A percentile compares a stretch with the other conserved stretches of the same genome.
Conservation (phyloP, 2,329 filamentous ascomycete species). For the Elsinoe ampelina region DNA sequence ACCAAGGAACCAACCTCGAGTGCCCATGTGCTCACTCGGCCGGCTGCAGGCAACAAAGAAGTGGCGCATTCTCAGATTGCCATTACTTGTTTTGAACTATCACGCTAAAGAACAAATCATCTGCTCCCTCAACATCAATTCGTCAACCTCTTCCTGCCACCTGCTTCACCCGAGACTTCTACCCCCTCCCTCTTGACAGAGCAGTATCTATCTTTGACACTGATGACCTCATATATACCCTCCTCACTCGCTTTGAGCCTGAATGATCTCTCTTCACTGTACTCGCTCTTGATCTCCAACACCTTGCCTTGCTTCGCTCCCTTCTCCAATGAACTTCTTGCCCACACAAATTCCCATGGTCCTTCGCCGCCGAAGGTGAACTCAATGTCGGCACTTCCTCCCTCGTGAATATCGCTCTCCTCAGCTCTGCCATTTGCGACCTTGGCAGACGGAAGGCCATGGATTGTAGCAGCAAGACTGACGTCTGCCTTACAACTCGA, state of each 20-base stretch:
- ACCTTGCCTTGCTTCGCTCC: conserved; percentile 70
- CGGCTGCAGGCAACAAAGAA: no score
- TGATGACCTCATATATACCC: conserved; percentile 93
- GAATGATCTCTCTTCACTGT: conserved; percentile 73
- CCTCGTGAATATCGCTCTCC: conserved; percentile 90
- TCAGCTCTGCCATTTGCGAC: conserved; percentile 76
- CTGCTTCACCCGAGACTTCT: conserved; percentile 25
- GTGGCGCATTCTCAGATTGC: no score
- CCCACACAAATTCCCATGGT: conserved; percentile 97
- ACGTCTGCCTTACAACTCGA: conserved; percentile 78
- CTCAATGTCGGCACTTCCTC: conserved; percentile 81
- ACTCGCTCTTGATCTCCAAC: conserved; percentile 82
- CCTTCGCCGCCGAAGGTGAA: conserved; percentile 95
- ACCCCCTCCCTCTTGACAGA: conserved; percentile 68
- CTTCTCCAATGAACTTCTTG: conserved; percentile 72
- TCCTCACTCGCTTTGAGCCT: conserved; percentile 79
- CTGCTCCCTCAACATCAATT: conserved; percentile 23
- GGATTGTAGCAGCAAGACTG: conserved; percentile 72
- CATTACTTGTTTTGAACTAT: not conserved
- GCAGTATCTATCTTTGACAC: conserved; percentile 89
- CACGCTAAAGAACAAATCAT: not conserved
- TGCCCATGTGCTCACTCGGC: no score
- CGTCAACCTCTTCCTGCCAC: conserved; percentile 26
- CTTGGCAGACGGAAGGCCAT: conserved; percentile 82
- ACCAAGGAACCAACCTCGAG: no score